Conservation (phyloP, 805 yeast genomes). For the Metschnikowia gelsemii region DNA sequence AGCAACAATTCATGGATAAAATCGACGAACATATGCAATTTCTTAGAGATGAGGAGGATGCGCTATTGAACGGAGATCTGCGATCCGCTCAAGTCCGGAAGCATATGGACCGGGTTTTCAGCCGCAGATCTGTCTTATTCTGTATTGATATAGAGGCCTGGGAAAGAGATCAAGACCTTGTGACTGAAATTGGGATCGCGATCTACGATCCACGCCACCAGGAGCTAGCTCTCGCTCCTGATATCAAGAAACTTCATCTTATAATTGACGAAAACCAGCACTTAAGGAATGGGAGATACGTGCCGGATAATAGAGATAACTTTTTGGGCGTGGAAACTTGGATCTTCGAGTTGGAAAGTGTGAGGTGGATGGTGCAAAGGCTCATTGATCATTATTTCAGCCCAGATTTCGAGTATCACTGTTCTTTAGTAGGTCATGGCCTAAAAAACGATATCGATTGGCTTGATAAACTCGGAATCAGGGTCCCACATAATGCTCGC, state of each 20-base stretch:
- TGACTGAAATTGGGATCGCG: slow-evolving; percentile 28
- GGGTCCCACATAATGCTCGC: slow-evolving; percentile 2
- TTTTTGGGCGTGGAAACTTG: slow-evolving; percentile 21
- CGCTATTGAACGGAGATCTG: not conserved
- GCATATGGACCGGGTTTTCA: slow-evolving; percentile 1
- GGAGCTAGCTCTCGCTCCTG: slow-evolving; percentile 19
- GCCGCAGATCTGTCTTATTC: slow-evolving; percentile 12
- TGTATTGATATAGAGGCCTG: slow-evolving; percentile 30
- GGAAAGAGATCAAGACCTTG: slow-evolving; percentile 17
- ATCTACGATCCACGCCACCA: slow-evolving; percentile 26
- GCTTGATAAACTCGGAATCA: slow-evolving; percentile 15
- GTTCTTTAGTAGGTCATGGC: slow-evolving; percentile 24
- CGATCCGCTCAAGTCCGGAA: not conserved
- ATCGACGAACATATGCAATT: not conserved
- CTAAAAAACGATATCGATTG: slow-evolving; percentile 18
- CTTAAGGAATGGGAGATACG: slow-evolving; percentile 21
- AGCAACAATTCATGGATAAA: not conserved
- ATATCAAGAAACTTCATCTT: slow-evolving; percentile 21
- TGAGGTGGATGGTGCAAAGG: slow-evolving; percentile 10
- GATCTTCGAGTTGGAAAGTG: slow-evolving; percentile 10
- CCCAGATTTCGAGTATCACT: slow-evolving; percentile 13
- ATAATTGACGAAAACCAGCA: slow-evolving; percentile 19
- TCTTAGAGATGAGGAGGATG: not conserved
- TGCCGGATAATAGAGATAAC: slow-evolving; percentile 23
- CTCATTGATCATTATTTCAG: slow-evolving; percentile 19